Conservation (phyloP, 305 asterid species). For the Fraxinus floribunda region DNA sequence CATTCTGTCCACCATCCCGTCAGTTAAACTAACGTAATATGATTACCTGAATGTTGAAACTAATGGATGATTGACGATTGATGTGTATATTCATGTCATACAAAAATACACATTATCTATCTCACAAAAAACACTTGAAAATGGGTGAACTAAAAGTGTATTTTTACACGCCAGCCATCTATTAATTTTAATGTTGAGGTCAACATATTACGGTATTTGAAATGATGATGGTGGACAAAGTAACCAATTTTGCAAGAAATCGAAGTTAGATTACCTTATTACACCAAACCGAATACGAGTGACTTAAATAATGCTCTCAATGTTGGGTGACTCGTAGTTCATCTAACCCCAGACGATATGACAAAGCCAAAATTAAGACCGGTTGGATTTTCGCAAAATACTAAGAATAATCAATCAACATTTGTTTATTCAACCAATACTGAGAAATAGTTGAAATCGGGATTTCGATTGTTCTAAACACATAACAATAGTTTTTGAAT, state of each 20-base stretch:
- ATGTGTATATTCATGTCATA: no score
- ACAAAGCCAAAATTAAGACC: no score
- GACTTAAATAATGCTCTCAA: not conserved
- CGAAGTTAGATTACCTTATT: not conserved
- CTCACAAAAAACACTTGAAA: no score
- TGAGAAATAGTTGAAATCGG: not conserved
- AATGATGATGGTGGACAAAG: not conserved
- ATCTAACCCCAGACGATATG: no score
- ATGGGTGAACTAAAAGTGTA: not conserved
- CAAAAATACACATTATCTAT: no score
- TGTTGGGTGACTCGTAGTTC: not conserved
- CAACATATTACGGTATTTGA: not conserved
- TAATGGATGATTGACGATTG: no score
- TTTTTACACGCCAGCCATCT: not conserved
- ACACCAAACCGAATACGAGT: not conserved
- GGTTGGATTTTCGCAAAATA: no score
- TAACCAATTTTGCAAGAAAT: not conserved
- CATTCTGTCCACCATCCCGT: not conserved
- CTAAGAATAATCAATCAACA: not conserved
- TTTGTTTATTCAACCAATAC: not conserved
- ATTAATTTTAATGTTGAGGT: not conserved
- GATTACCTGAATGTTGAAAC: not conserved
- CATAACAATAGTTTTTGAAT: not conserved
- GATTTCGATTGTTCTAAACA: not conserved
- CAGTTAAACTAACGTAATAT: not conserved